These are phyloP conservation scores for Pseudogymnoascus sp. DNA, from an alignment of 2,329 filamentous ascomycete species.

Conservation along the genomic window DNA sequence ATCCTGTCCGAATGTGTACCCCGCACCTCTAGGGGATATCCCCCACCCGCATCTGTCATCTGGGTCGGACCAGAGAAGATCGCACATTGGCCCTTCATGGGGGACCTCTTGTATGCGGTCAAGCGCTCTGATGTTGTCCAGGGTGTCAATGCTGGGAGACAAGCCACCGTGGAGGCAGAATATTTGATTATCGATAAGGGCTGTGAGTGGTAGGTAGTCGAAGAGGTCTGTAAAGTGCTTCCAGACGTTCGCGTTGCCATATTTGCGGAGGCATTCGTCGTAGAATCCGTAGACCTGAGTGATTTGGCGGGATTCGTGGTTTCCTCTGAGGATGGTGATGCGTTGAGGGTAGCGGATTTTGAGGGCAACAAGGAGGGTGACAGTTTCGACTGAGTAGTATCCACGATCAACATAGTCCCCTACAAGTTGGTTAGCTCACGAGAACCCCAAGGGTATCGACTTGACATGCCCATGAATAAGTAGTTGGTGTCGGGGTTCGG, in stretches of 20 bases:
- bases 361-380: conserved; percentile 86
- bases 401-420: conserved; percentile 96
- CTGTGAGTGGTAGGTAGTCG: conserved; percentile 87
- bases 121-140: conserved; percentile 90
- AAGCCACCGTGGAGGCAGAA: conserved; percentile 95
- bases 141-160: conserved; percentile 80
- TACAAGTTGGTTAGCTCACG: conserved; percentile 26
- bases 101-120: conserved; percentile 98
- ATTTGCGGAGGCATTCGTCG: conserved; percentile 95
- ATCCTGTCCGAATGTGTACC: conserved; percentile 93
- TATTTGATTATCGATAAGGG: conserved; percentile 39
- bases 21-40: conserved; percentile 87
- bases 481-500: conserved; percentile 95
- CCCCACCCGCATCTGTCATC: conserved; percentile 96
- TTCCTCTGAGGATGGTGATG: conserved; percentile 90
- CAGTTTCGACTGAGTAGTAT: conserved; percentile 96
- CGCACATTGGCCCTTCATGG: conserved; percentile 98
- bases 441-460: neutral
- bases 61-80: conserved; percentile 94
- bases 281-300: conserved; percentile 98
- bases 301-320: conserved; percentile 94
- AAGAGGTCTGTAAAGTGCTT: conserved; percentile 96
- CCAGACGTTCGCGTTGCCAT: conserved; percentile 95
- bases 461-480: conserved; percentile 77
- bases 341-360: conserved; percentile 97